phyloP scores from a whole-genome alignment of 257 asterid species.

The Marsdenia floribunda region DNA sequence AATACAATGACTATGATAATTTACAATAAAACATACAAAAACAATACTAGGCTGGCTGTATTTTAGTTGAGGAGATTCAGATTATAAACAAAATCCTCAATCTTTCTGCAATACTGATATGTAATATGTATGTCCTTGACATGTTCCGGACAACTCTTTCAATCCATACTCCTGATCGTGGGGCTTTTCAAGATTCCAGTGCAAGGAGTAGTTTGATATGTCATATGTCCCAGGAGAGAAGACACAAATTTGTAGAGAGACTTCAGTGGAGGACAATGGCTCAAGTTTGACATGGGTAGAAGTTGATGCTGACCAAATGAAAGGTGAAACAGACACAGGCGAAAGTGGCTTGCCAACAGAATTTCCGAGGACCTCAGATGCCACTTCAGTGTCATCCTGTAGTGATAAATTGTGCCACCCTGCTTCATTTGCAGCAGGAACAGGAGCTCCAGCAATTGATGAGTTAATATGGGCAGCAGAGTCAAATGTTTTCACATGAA shows the following conservation, averaged over 20 bases:
- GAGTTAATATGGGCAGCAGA: constrained; percentile 26
- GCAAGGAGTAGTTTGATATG: constrained; percentile 71
- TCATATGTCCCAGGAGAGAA: constrained; percentile 87
- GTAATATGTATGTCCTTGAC: constrained; percentile 65
- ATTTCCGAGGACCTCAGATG: constrained; percentile 41
- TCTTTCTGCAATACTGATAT: constrained; percentile 66
- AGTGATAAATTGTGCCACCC: constrained; percentile 76
- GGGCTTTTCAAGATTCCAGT: constrained; percentile 45
- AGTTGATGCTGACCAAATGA: constrained; percentile 83
- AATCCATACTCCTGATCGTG: constrained; percentile 23
- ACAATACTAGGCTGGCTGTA: constrained; percentile 21
- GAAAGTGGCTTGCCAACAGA: constrained; percentile 35
- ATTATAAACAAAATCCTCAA: constrained; percentile 22
- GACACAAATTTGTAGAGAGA: constrained; percentile 62
- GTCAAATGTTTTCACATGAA: constrained; percentile 51
- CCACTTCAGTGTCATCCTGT: constrained; percentile 40
- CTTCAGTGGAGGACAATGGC: constrained; percentile 50
- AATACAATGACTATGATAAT: constrained; percentile 23
- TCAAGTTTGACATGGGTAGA: constrained; percentile 54
- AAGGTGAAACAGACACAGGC: constrained; percentile 46
- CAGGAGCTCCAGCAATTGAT: constrained; percentile 28
- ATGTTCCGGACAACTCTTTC: constrained; percentile 48
- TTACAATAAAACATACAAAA: constrained; percentile 40
- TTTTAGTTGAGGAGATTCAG: background rate
- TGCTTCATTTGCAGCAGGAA: constrained; percentile 49